Base-by-base conservation (phyloP, 768 basidiomycete genomes). In the Mrakia gelida region DNA sequence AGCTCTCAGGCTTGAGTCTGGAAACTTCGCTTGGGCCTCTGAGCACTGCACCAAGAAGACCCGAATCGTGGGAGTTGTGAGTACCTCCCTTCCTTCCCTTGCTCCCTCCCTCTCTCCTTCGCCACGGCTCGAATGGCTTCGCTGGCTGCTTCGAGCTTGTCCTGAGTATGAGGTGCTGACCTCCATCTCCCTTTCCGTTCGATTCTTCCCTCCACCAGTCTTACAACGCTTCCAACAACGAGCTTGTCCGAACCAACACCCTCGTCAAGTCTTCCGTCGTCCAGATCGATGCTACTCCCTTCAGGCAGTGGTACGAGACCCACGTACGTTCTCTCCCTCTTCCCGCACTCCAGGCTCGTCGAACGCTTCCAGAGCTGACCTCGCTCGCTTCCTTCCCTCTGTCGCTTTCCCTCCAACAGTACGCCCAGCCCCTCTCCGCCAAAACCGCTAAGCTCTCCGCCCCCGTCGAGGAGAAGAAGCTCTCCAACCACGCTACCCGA, bases 211-310 rank as follows among this genome's bases (percentile, higher is more conserved):
- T 13, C n/a, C 54, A 61, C 11, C 34, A 75, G 74, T 71, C 67
- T 71, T 99, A 98, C 90, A 99, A 98, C 86, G 90, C 97, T 67
- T 95, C 97, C 80, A 99, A 98, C 91, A 99, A 99, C 87, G 97
- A 99, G 87, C 91, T 98, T 84, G 96, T 99, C 84, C 93, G 97
- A 83, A 99, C 97, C 83, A 98, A 99, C 88, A 99, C 97, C 75
- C 91, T 99, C 77, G 97, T 99, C 85, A 98, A 96, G 89, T 88
- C 91, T 80, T 92, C 92, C 81, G 92, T 99, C 87, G 93, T 99
- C 86, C 95, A 98, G 85, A 86, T 99, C 83, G 97, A 99, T 87
- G 96, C 97, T 80, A 91, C 96, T 45, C 97, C 97, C 80, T 99
- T 98, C 93, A 91, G 95, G 81, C 95, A 98, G 88, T 98, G 95